phyloP scores from a whole-genome alignment of 2,329 filamentous ascomycete species.

The Metarhizium guizhouense region DNA sequence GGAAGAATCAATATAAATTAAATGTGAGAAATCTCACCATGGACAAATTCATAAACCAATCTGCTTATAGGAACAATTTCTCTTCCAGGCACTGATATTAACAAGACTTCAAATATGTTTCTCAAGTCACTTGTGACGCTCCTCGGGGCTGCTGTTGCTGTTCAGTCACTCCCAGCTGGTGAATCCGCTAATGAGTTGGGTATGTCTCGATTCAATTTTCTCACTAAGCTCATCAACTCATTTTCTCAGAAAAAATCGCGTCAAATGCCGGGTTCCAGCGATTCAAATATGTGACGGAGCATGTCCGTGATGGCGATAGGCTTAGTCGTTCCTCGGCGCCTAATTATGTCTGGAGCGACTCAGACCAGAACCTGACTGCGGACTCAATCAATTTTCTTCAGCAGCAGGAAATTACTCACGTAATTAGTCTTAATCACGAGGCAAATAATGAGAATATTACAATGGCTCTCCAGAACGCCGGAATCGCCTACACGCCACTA shows the following conservation, averaged over 20 bases:
- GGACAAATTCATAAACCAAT: too few relatives aligned
- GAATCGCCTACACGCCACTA: neutral
- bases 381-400: neutral
- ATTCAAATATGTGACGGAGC: neutral
- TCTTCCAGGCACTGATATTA: neutral
- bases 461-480: neutral
- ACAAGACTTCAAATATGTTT: neutral
- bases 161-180: too few relatives aligned
- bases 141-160: too few relatives aligned
- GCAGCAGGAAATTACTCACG: neutral
- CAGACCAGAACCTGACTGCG: neutral
- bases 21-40: too few relatives aligned
- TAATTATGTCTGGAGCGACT: neutral
- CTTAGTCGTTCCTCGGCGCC: neutral
- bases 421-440: neutral
- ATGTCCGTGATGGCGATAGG: neutral
- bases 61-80: too few relatives aligned
- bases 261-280: neutral
- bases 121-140: too few relatives aligned
- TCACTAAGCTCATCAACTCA: too few relatives aligned
- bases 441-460: neutral
- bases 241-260: too few relatives aligned
- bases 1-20: too few relatives aligned
- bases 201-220: too few relatives aligned
- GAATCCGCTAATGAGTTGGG: too few relatives aligned